Conservation (phyloP, 495 filamentous ascomycete species). For the Talaromyces stipitatus region DNA sequence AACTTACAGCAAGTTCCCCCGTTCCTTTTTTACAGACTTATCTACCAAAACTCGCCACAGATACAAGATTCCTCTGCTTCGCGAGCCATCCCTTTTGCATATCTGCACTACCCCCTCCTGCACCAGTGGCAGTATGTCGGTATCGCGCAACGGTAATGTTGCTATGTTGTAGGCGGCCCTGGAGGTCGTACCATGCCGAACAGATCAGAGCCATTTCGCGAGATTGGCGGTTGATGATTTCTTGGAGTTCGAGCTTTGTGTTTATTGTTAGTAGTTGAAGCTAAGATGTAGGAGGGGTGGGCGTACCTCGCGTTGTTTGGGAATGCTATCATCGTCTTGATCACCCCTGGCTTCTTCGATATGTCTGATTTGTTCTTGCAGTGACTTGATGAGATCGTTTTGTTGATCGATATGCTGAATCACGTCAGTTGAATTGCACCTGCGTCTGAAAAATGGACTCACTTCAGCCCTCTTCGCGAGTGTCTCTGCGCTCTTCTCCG, state of each 20-base stretch:
- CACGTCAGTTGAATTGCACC: not conserved
- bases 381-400: slow-evolving; percentile 50
- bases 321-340: slow-evolving; percentile 32
- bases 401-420: slow-evolving; percentile 54
- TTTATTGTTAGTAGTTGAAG: not conserved
- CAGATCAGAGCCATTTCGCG: slow-evolving; percentile 80
- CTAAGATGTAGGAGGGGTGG: slow-evolving; percentile 1
- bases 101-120: slow-evolving; percentile 67
- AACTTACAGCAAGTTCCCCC: not conserved
- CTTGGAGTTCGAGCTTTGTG: slow-evolving; percentile 48
- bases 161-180: slow-evolving; percentile 78
- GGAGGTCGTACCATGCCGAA: slow-evolving; percentile 88
- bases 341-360: slow-evolving; percentile 35
- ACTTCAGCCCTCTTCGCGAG: slow-evolving; percentile 43
- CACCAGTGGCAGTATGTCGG: slow-evolving; percentile 21
- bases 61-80: slow-evolving; percentile 72
- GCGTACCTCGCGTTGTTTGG: slow-evolving; percentile 43
- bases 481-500: slow-evolving; percentile 39
- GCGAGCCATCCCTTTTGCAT: slow-evolving; percentile 83
- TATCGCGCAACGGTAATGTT: slow-evolving; percentile 56
- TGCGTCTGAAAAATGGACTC: slow-evolving; percentile 10
- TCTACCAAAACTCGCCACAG: slow-evolving; percentile 8
- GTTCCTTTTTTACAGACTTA: not conserved
- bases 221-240: slow-evolving; percentile 58
- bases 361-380: slow-evolving; percentile 47